Conservation (phyloP, 2,329 filamentous ascomycete genomes). For the Lachnellula hyalina region DNA sequence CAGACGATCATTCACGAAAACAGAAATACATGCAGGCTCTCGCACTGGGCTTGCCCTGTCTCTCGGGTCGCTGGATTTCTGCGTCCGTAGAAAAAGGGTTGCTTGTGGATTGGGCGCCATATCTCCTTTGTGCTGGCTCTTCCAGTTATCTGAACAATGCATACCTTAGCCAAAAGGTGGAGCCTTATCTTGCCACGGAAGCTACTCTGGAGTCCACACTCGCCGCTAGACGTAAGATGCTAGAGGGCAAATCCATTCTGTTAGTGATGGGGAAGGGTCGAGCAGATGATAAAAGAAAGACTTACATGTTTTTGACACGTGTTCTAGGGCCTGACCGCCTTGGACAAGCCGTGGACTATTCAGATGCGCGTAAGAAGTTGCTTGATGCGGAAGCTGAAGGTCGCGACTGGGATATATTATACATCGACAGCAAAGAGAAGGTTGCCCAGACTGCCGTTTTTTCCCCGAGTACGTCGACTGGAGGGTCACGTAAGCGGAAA, state of each 20-base stretch:
- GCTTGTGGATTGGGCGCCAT: conserved; percentile 70
- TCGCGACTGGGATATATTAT: conserved; percentile 67
- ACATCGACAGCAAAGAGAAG: conserved; percentile 59
- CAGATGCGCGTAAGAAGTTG: conserved; percentile 58
- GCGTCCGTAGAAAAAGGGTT: conserved; percentile 59
- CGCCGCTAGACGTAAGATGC: conserved; percentile 52
- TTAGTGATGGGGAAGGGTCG: conserved; percentile 63
- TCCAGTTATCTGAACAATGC: conserved; percentile 72
- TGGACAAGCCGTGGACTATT: conserved; percentile 57
- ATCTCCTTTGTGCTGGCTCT: conserved; percentile 79
- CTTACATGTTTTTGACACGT: conserved; percentile 75
- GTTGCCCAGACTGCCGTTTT: conserved; percentile 37
- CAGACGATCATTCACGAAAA: conserved; percentile 79
- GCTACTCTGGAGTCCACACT: conserved; percentile 56
- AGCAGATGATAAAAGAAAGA: conserved; percentile 58
- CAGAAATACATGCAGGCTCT: conserved; percentile 93
- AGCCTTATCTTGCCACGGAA: conserved; percentile 51
- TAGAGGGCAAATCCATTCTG: conserved; percentile 62
- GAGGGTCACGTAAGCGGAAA: conserved; percentile 40
- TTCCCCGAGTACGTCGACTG: conserved; percentile 12
- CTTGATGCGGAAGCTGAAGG: conserved; percentile 42
- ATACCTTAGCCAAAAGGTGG: conserved; percentile 66
- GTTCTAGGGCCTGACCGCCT: conserved; percentile 69
- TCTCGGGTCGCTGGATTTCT: conserved; percentile 75
- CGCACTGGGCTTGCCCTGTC: conserved; percentile 79